phyloP scores from a whole-genome alignment of 1,139 yeast species.

The Hansenula sp. region DNA sequence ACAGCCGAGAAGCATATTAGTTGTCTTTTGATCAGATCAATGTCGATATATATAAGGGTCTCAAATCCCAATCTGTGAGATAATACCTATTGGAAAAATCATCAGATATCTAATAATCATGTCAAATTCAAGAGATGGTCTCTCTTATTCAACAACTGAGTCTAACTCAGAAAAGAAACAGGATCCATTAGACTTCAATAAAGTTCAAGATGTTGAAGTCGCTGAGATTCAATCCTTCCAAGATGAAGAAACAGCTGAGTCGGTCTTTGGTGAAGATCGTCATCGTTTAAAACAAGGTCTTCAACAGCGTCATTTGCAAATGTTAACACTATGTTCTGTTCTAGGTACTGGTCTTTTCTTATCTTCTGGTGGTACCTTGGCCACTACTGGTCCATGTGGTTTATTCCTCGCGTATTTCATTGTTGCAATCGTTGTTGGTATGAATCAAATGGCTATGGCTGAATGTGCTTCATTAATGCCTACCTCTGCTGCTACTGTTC shows the following conservation, averaged over 20 bases:
- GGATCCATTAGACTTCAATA: background rate
- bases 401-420: constrained; percentile 43
- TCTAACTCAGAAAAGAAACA: background rate
- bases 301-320: constrained; percentile 30
- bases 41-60: no score
- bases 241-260: background rate
- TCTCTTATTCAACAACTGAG: background rate
- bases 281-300: constrained; percentile 18
- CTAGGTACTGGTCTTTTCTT: constrained; percentile 56
- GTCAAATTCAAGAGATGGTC: background rate
- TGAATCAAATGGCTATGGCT: constrained; percentile 26
- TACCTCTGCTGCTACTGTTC: constrained; percentile 27
- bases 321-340: constrained; percentile 32
- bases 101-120: no score
- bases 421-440: constrained; percentile 42
- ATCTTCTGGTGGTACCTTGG: constrained; percentile 49
- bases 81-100: no score
- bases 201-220: background rate
- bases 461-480: constrained; percentile 33
- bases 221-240: background rate
- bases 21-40: no score
- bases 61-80: no score
- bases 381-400: constrained; percentile 53
- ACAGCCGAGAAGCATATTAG: no score
- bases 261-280: constrained; percentile 30